Evolutionary conservation across 441 rosid species (phyloP).

Genomic region (Corymbia calophylla): DNA sequence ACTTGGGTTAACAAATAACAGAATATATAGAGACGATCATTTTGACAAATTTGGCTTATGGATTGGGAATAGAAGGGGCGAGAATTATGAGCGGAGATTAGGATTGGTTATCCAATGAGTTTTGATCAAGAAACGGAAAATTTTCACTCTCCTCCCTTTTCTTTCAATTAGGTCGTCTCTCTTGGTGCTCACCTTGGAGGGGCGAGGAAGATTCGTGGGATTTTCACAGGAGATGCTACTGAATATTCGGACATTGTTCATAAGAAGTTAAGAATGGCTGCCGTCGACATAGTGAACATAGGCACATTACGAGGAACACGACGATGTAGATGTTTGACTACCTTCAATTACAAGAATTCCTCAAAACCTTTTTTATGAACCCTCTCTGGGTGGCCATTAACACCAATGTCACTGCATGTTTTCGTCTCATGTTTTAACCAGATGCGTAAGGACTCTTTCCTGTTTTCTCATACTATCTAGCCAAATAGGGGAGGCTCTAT

Average conservation of each 20-base stretch:
- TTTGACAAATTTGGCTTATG: not conserved
- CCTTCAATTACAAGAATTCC: not conserved
- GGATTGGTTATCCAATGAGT: conserved; percentile 16
- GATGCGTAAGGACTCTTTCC: not conserved
- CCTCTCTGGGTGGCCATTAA: not conserved
- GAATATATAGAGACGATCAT: not conserved
- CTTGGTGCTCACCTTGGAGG: not conserved
- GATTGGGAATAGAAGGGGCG: not conserved
- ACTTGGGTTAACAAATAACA: not conserved
- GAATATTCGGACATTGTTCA: conserved; percentile 19
- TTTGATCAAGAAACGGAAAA: not conserved
- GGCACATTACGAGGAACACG: conserved; percentile 2
- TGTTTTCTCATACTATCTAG: not conserved
- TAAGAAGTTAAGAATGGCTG: not conserved
- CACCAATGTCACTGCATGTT: not conserved
- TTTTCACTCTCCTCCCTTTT: not conserved
- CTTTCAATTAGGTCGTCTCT: not conserved
- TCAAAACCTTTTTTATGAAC: not conserved
- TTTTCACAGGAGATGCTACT: conserved; percentile 7
- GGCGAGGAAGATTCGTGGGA: conserved; percentile 4
- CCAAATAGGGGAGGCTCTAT: not conserved
- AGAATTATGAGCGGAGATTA: not conserved
- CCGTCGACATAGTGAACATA: conserved; percentile 5
- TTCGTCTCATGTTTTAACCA: not conserved
- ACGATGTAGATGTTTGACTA: conserved; percentile 2